A percentile compares a stretch with the other conserved stretches of the same genome.
phyloP scores from a whole-genome alignment of 2,329 filamentous ascomycete species.

The Epichloe festucae region DNA sequence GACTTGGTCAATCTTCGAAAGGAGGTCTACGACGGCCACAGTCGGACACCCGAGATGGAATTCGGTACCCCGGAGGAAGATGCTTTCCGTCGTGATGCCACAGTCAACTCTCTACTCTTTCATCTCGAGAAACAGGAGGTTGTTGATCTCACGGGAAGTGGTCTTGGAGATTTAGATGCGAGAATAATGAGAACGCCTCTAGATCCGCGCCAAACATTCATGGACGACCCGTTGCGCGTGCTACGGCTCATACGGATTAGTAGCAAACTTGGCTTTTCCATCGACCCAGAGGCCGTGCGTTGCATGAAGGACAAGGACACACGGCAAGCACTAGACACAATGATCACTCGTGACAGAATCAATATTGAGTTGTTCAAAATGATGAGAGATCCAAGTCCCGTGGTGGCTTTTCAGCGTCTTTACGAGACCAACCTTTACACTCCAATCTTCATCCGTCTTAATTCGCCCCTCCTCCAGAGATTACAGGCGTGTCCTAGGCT shows the following conservation, averaged over 20 bases:
- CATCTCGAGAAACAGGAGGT: constrained; percentile 8
- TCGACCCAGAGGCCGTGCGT: background rate
- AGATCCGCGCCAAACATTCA: constrained; percentile 7
- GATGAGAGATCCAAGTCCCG: constrained; percentile 4
- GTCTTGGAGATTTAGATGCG: constrained; percentile 5
- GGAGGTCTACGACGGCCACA: constrained; percentile 9
- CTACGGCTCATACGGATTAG: constrained; percentile 7
- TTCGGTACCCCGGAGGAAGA: constrained; percentile 10
- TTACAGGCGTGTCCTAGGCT: background rate
- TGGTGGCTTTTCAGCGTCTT: constrained; percentile 5
- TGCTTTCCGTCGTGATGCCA: constrained; percentile 9
- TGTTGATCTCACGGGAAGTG: constrained; percentile 7
- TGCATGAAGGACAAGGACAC: constrained; percentile 6
- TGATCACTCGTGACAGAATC: constrained; percentile 9
- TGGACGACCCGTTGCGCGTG: constrained; percentile 10
- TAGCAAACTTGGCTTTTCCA: constrained; percentile 6
- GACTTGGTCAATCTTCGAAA: constrained; percentile 11
- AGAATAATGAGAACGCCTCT: constrained; percentile 9
- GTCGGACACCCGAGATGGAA: constrained; percentile 8
- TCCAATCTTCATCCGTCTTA: constrained; percentile 8
- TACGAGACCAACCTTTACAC: constrained; percentile 4
- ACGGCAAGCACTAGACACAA: constrained; percentile 5
- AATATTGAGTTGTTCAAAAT: constrained; percentile 9
- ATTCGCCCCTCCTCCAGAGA: background rate
- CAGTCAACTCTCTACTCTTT: constrained; percentile 9